A percentile compares a stretch with the other conserved stretches of the same genome.
These are phyloP conservation scores for Schwanniomyces sp. DNA, from an alignment of 805 yeast species.

Conservation along the genomic window DNA sequence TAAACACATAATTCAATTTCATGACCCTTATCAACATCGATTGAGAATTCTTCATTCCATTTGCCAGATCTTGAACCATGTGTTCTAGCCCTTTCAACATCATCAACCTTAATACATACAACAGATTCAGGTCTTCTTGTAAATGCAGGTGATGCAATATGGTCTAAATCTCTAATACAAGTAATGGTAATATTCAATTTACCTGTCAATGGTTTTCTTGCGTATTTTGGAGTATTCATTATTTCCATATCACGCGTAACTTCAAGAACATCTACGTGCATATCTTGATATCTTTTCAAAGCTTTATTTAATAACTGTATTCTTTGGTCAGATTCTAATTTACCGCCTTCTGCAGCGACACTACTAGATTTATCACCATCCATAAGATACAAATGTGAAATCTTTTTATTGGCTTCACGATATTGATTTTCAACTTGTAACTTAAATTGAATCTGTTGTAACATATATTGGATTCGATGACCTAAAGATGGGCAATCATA, in stretches of 20 bases:
- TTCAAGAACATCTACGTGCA: slow-evolving; percentile 74
- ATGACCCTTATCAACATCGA: slow-evolving; percentile 85
- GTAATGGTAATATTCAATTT: slow-evolving; percentile 68
- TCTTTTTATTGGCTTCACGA: slow-evolving; percentile 87
- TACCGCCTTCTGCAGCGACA: slow-evolving; percentile 87
- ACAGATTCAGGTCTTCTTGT: slow-evolving; percentile 77
- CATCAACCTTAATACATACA: slow-evolving; percentile 82
- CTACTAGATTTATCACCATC: slow-evolving; percentile 89
- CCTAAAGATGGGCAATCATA: slow-evolving; percentile 95
- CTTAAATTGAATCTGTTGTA: slow-evolving; percentile 91
- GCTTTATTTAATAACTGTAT: slow-evolving; percentile 82
- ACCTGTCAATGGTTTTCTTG: slow-evolving; percentile 85
- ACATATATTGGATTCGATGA: slow-evolving; percentile 91
- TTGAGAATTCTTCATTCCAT: slow-evolving; percentile 80
- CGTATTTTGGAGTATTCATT: slow-evolving; percentile 66
- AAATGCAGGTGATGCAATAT: slow-evolving; percentile 80
- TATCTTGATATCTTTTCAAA: slow-evolving; percentile 82
- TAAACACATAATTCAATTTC: slow-evolving; percentile 87
- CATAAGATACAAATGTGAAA: slow-evolving; percentile 78
- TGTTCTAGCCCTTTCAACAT: slow-evolving; percentile 76
- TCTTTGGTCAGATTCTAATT: slow-evolving; percentile 79
- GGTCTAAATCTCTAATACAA: slow-evolving; percentile 87
- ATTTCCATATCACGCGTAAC: slow-evolving; percentile 65
- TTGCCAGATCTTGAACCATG: slow-evolving; percentile 72
- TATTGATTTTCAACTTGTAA: slow-evolving; percentile 93